phyloP scores from a whole-genome alignment of 139 green algal genomes.

The Micractinium conductrix region DNA sequence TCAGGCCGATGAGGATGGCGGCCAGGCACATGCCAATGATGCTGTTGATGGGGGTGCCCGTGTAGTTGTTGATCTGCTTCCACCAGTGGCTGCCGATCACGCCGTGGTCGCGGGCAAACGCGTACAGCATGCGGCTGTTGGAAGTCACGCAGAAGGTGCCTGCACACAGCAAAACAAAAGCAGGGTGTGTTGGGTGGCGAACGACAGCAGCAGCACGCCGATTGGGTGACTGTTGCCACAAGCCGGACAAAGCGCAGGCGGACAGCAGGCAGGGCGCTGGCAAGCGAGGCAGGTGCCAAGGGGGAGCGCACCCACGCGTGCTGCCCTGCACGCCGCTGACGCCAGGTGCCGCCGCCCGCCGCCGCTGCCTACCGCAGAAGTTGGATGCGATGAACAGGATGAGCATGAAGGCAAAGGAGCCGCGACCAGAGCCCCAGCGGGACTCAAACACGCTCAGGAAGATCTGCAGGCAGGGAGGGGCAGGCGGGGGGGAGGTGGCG shows the following conservation, averaged over 20 bases:
- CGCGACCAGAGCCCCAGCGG: neutral
- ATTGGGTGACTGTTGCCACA: too few species aligned
- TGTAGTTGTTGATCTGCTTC: slow-evolving; percentile 12
- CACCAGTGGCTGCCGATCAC: slow-evolving; percentile 43
- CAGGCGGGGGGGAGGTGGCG: neutral
- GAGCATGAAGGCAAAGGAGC: neutral
- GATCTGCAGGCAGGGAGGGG: slow-evolving; percentile 38
- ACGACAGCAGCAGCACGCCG: too few species aligned
- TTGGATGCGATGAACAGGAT: slow-evolving; percentile 42
- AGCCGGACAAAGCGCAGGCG: too few species aligned
- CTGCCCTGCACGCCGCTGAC: slow-evolving; percentile 45
- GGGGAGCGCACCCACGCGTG: too few species aligned
- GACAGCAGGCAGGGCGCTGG: too few species aligned
- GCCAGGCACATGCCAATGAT: slow-evolving; percentile 51
- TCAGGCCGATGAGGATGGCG: slow-evolving; percentile 39
- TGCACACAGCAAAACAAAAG: too few species aligned
- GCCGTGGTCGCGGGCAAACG: slow-evolving; percentile 61
- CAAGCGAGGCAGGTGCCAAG: too few species aligned
- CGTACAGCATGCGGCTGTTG: slow-evolving; percentile 58
- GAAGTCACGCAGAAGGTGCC: slow-evolving; percentile 60
- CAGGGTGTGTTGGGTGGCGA: too few species aligned
- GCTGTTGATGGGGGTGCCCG: slow-evolving; percentile 48
- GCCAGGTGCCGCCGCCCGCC: slow-evolving; percentile 40
- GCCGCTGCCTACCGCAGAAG: slow-evolving; percentile 42
- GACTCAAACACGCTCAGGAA: slow-evolving; percentile 44